Base-by-base conservation (phyloP, 2,329 filamentous ascomycete genomes). In the Botrytis squamosa region DNA sequence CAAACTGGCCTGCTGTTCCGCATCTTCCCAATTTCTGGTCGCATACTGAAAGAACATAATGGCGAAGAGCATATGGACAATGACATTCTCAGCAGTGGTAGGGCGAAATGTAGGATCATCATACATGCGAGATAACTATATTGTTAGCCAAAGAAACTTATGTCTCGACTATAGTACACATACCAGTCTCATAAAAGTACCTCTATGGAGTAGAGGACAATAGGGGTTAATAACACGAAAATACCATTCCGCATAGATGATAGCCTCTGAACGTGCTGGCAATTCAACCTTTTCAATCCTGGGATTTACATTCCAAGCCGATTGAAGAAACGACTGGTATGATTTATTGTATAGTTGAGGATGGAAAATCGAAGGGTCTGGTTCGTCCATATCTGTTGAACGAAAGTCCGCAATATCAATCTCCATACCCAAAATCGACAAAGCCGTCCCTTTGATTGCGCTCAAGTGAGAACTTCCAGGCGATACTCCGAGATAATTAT, bases 361-460 rank as follows among this genome's bases (percentile, higher is more conserved):
- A 6, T 77, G 78, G 38, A 73, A 84, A 80, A 81, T 86, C 77
- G 80, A 83, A 75, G 81, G 83, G 29, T 79, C 75, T 74, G 83
- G 88, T 83, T 92, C 90, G 77, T 92, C 88, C 81, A 89, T 85
- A 75, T 93, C 92, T 1, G 86, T 85, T 1, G 88, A 89, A 65
- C 91, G 87, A 79, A 93, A 94, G 63, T 91, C 89, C 20, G 91
- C 90, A 60, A 95, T 88, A 81, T 97, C 92, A 78, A 96, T 92
- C 64, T 92, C 91, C 77, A 92, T 92, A 49, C 93, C 93, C 60
- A 96, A 88, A 71, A 97, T 89, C 1, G 92, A 91, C n/a, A 96
- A 84, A 14, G 88, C 89, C 0, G 92, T 94, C 65, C 92, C 93
- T 78, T 91, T 91, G 79, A 95, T 91, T 12, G 91, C 90, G 82